phyloP scores from a whole-genome alignment of 2,329 filamentous ascomycete genomes.

The Davidsoniella virescens region DNA sequence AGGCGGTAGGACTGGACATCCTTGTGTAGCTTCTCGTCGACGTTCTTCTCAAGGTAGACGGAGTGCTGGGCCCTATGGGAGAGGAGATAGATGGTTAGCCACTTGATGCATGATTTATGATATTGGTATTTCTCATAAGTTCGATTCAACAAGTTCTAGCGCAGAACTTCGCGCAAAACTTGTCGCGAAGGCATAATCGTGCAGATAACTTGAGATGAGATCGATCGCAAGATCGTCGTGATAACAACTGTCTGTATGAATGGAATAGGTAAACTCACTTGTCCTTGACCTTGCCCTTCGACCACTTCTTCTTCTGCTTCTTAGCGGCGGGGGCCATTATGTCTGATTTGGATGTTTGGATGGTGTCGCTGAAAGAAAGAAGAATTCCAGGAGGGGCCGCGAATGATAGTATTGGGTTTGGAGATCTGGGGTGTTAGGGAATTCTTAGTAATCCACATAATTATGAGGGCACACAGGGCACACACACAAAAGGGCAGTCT shows the following conservation, averaged over 20 bases:
- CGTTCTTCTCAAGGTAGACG: constrained; percentile 96
- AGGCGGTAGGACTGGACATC: constrained; percentile 99
- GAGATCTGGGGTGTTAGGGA: constrained; percentile 6
- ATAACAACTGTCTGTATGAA: not conserved
- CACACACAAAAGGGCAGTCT: constrained; percentile 22
- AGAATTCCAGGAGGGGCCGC: constrained; percentile 11
- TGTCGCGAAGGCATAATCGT: too few relatives aligned
- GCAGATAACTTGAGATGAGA: not conserved
- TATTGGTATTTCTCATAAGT: not conserved
- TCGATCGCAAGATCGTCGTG: not conserved
- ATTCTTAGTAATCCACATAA: constrained; percentile 12
- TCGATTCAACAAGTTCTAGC: too few relatives aligned
- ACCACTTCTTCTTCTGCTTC: constrained; percentile 39
- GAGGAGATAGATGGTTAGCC: constrained; percentile 4
- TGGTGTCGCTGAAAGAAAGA: constrained; percentile 13
- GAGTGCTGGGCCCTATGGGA: constrained; percentile 73
- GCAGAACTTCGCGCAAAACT: too few relatives aligned
- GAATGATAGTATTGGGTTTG: constrained; percentile 14
- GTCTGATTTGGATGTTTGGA: constrained; percentile 21
- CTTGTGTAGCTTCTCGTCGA: constrained; percentile 97
- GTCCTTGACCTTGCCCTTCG: constrained; percentile 78
- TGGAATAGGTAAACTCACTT: constrained; percentile 30
- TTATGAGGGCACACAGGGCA: constrained; percentile 14
- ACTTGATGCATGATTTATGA: not conserved
- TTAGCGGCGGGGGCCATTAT: constrained; percentile 33